Percentiles rank a stretch among this genome's conserved stretches.
Evolutionary conservation across 768 basidiomycete genomes (phyloP).

Genomic region (Wakefieldia striispora): DNA sequence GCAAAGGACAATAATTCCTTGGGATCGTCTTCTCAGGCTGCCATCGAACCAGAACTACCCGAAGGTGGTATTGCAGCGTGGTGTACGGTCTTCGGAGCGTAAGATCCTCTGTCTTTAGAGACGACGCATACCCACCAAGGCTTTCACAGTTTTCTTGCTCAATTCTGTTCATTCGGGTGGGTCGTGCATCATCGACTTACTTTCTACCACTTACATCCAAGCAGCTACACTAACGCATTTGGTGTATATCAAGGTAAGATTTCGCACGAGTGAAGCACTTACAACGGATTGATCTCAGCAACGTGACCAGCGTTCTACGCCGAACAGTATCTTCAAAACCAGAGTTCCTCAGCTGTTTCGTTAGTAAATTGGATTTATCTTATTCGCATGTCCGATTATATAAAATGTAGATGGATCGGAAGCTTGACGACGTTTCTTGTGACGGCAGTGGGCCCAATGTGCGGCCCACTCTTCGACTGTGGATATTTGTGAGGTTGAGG

Average conservation of each 20-base stretch:
- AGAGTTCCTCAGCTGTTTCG: conserved; percentile 24
- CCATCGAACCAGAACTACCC: conserved; percentile 1
- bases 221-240: conserved; percentile 20
- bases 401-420: conserved; percentile 25
- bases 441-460: conserved; percentile 20
- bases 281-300: background rate
- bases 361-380: conserved; percentile 3
- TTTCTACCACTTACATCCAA: background rate
- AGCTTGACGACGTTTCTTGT: conserved; percentile 18
- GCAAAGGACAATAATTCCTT: background rate
- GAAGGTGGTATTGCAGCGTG: conserved; percentile 22
- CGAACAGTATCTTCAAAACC: conserved; percentile 12
- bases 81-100: conserved; percentile 29
- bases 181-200: background rate
- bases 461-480: conserved; percentile 24
- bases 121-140: background rate
- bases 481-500: conserved; percentile 26
- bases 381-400: background rate
- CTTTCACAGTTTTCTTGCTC: conserved; percentile 22
- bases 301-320: conserved; percentile 22
- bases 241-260: conserved; percentile 28
- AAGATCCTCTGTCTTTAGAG: background rate
- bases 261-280: background rate
- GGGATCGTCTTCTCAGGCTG: background rate
- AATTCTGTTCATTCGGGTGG: conserved; percentile 27